Base-by-base conservation (phyloP, 2,329 filamentous ascomycete genomes). In the Fusarium continuum region DNA sequence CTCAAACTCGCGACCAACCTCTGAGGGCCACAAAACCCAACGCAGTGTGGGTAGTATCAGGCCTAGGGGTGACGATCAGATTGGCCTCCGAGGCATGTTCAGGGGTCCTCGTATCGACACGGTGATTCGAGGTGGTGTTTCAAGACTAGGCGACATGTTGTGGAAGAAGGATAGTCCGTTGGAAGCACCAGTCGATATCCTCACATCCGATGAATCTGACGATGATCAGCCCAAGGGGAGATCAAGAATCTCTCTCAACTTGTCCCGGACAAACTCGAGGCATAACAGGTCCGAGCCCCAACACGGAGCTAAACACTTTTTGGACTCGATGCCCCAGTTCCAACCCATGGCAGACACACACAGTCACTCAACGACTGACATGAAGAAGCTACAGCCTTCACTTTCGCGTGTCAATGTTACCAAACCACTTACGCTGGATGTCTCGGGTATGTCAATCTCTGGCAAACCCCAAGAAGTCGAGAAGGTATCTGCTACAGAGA, bases 81-180 rank as follows among this genome's bases (percentile, higher is more conserved):
- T 71, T 35, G 72, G 76, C 13, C 44, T 77, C 14, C 86, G 88
- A 35, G 87, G 89, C 7, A 88, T 97, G 41, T 90, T 97, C 76
- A 94, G 92, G 76, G 89, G 88, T 4, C 85, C 87, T 44, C 83
- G 90, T 51, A 87, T 94, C 61, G 91, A 92, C 59, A 90, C 86
- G 25, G 83, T 92, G 25, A 85, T 96, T 38, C 82, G 84, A 22
- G 85, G 80, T 7, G 77, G 85, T 20, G 83, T 87, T 6, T 85
- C 83, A 22, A 85, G 82, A 66, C 74, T 87, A 13, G 81, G 83
- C 25, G 85, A 86, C 45, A 77, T 87, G 47, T 65, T 87, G 19
- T 86, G 85, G 83, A 82, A 80, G 64, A 85, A 80, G 57, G 84
- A 86, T 9, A 73, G 64, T 5, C 59, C 68, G 4, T 68, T 67